phyloP scores from a whole-genome alignment of 805 yeast genomes.

The Henningerozyma blattae region DNA sequence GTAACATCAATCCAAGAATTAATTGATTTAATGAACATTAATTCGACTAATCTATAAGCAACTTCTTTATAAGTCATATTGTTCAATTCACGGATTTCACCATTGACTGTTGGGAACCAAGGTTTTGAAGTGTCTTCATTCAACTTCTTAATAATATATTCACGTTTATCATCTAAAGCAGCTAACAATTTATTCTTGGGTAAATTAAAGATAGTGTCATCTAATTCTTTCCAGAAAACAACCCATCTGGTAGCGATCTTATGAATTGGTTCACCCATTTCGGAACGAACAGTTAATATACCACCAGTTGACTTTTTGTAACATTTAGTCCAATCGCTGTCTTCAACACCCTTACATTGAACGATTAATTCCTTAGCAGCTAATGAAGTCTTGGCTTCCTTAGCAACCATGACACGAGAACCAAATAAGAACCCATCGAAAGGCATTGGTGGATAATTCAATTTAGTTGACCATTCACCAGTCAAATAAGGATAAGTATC shows the following conservation, averaged over 20 bases:
- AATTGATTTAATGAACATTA: conserved; percentile 72
- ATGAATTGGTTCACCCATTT: conserved; percentile 99
- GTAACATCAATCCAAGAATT: conserved; percentile 79
- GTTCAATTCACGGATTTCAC: conserved; percentile 79
- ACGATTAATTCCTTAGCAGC: conserved; percentile 91
- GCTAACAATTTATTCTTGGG: conserved; percentile 83
- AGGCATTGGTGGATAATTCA: conserved; percentile 96
- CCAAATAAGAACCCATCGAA: conserved; percentile 95
- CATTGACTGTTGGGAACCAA: conserved; percentile 74
- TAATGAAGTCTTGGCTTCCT: conserved; percentile 88
- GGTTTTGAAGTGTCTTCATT: conserved; percentile 96
- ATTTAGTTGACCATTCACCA: conserved; percentile 87
- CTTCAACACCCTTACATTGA: conserved; percentile 81
- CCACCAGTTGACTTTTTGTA: conserved; percentile 97
- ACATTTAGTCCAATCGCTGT: conserved; percentile 83
- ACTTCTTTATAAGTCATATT: conserved; percentile 95
- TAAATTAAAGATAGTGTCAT: conserved; percentile 79
- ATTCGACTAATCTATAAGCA: conserved; percentile 73
- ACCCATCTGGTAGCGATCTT: conserved; percentile 98
- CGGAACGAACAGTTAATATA: conserved; percentile 88
- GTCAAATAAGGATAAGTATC: conserved; percentile 97
- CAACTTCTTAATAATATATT: conserved; percentile 70
- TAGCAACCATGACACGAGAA: conserved; percentile 94
- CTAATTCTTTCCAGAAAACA: conserved; percentile 92
- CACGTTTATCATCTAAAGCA: conserved; percentile 72